Evolutionary conservation across 1,139 yeast species (phyloP), one percentile per base, ranked within the genome.

Genomic region (Wickerhamomyces sp.): DNA sequence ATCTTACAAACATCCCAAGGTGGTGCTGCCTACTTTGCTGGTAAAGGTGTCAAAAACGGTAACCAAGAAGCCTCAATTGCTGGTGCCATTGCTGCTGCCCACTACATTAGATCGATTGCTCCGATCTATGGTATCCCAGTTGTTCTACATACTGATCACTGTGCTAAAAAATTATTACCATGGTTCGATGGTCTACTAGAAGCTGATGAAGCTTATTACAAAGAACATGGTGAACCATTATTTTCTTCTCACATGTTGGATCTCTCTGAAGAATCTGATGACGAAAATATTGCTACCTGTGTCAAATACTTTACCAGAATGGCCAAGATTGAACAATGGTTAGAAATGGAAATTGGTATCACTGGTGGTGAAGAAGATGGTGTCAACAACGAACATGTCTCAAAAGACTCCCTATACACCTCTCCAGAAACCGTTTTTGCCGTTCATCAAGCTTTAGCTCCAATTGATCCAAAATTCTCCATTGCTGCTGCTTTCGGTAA

Each of bases 351-450:
- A 78, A 92, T 92, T 66, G 99, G 98, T 81, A 92, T 92, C 80
- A 94, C 98, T 65, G 97, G 98, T 74, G 98, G 98, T 83, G 98
- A 92, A 76, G 98, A 92, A 75, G 99, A 92, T 66, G 99, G 99
- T 81, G 98, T 94, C 61, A 94, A 92, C 83, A 94, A 92, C 79
- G 94, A 90, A 71, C 77, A 81, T 68, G 97, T 87, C 54, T 80
- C 81, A 66, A 82, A 85, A 71, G 89, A 86, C 54, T 69, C 85
- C 53, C 77, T 92, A 60, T 94, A 92, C 84, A 92, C 99, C 57
- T 79, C 82, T 60, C 92, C 99, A 62, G 96, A 86, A 72, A 94
- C 96, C 58, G 96, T 92, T 44, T 94, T 68, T 74, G 81, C 78
- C 55, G 97, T 92, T 59, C 76, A 87, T 81, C 74, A 86, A 70